Base-by-base conservation (phyloP, 2,329 filamentous ascomycete genomes). In the Fusarium hainanense region DNA sequence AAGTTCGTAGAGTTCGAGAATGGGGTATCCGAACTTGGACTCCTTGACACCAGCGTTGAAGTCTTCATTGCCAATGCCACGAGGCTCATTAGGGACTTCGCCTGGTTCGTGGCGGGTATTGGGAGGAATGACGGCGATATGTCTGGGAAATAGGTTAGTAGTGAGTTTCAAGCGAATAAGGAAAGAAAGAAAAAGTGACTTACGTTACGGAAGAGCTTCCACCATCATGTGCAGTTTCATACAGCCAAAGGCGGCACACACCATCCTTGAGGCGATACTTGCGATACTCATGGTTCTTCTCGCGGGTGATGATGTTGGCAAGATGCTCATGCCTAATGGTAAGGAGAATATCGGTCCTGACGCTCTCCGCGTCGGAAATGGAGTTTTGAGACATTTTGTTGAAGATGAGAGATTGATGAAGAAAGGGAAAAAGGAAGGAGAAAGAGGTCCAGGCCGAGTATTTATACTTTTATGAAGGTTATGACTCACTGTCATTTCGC, bases 271-370 rank as follows among this genome's bases (percentile, higher is more conserved):
- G 58, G 6, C 72, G 51, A 30, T 77, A 77, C 11, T 71, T 76
- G 37, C 75, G 69, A 43, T 74, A 75, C 40, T 75, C 76, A 1
- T 77, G 66, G 27, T 71, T 77, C 61, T 77, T 77, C 2, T 70
- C 23, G n/a, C 57, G 47, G 18, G 37, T 56, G 27, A 54, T 51
- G 46, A 77, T 75, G 20, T 75, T 74, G 46, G 41, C 54, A 1
- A 75, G 28, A 57, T 75, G 73, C 2, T 63, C 34, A 0, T 65
- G 68, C 21, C 70, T 58, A 16, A 77, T 77, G 7, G 74, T 48
- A 1, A 77, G 47, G 1, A 77, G 67, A 1, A 74, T 71, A 25
- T 77, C 74, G 6, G 34, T 37, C 3, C n/a, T 37, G 18, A 37
- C 18, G 34, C 34, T n/a, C 6, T 37, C 34, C 0, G 34, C 34